Conservation (phyloP, 257 asterid species). For the Echites panduratus region DNA sequence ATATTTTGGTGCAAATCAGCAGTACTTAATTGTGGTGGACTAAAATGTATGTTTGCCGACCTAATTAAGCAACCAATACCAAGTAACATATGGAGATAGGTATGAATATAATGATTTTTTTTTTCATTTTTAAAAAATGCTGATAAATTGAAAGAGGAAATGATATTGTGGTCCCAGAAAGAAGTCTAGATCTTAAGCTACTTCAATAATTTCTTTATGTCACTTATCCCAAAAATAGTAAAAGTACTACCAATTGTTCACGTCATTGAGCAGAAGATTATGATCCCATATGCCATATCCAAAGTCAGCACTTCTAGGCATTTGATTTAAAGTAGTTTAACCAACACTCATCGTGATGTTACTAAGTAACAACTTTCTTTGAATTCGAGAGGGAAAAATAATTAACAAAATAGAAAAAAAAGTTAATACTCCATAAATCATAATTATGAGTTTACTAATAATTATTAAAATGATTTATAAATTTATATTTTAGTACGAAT, state of each 20-base stretch:
- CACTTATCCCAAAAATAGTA: too few relatives aligned
- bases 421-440: too few relatives aligned
- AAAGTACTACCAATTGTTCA: background rate
- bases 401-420: too few relatives aligned
- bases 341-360: background rate
- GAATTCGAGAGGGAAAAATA: background rate
- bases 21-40: background rate
- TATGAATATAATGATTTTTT: background rate
- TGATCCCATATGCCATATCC: too few relatives aligned
- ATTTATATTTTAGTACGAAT: too few relatives aligned
- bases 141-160: background rate
- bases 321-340: slow-evolving; percentile 10
- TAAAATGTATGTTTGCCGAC: slow-evolving; percentile 26
- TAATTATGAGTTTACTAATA: too few relatives aligned
- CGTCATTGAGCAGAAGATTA: background rate
- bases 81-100: background rate
- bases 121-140: too few relatives aligned
- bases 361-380: background rate
- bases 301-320: background rate
- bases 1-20: too few relatives aligned
- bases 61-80: slow-evolving; percentile 36
- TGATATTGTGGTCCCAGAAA: too few relatives aligned
- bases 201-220: too few relatives aligned
- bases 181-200: too few relatives aligned
- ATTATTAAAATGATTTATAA: too few relatives aligned